phyloP scores from a whole-genome alignment of 202 grass and related monocot genomes.

The Thinopyrum obtusiflorum region DNA sequence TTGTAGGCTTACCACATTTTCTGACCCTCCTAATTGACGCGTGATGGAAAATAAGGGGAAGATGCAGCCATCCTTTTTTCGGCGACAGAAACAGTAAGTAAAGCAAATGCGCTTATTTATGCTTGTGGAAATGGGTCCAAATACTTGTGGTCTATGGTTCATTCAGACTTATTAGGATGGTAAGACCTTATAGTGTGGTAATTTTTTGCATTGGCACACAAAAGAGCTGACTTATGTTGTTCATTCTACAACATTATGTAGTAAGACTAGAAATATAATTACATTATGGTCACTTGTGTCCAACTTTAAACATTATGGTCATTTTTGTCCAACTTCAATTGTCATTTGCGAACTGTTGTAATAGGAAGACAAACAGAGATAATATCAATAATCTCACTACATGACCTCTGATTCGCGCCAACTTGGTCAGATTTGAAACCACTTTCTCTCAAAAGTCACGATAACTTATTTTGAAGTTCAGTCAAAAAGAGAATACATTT shows the following conservation, averaged over 20 bases:
- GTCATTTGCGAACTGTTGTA: background rate
- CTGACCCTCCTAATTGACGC: background rate
- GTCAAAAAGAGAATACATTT: background rate
- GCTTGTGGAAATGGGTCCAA: background rate
- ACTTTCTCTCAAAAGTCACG: background rate
- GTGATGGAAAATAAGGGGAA: background rate
- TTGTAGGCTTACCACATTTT: background rate
- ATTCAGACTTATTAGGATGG: background rate
- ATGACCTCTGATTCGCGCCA: background rate
- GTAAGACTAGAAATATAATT: background rate
- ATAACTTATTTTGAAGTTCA: background rate
- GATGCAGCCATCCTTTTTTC: background rate
- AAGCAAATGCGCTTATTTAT: background rate
- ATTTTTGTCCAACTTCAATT: background rate
- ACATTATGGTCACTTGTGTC: background rate
- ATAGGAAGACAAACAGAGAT: background rate
- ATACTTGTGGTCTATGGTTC: background rate
- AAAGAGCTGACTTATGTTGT: background rate
- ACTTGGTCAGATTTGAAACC: background rate
- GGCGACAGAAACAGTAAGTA: background rate
- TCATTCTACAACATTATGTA: background rate
- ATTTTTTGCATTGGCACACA: background rate
- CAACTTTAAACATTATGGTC: no score
- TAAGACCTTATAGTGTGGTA: background rate
- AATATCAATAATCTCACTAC: background rate